These are phyloP conservation scores for Puccinia polysora DNA, from an alignment of 1,284 basidiomycete genomes.

Conservation along the genomic window DNA sequence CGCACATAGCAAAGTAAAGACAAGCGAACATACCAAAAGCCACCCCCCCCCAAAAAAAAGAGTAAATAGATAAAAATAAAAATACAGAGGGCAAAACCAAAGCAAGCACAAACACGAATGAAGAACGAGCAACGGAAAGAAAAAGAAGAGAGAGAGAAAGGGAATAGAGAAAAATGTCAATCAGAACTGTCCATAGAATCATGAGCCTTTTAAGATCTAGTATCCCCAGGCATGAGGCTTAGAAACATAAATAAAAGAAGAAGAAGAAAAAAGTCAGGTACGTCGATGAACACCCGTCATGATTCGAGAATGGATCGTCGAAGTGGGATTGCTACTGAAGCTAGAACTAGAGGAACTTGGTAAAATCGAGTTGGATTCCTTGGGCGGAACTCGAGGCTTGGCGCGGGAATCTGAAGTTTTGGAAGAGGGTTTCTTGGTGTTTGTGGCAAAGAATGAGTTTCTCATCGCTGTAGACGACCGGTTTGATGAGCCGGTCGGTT, in stretches of 20 bases:
- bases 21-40: neutral
- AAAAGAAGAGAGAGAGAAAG: neutral
- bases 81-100: too few relatives aligned
- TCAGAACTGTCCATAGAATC: neutral
- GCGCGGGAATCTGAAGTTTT: too few relatives aligned
- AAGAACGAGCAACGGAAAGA: neutral
- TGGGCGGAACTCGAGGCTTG: too few relatives aligned
- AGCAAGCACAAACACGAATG: too few relatives aligned
- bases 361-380: too few relatives aligned
- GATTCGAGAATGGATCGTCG: constrained; percentile 2
- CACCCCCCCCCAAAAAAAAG: neutral
- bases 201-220: neutral
- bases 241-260: neutral
- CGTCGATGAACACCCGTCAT: constrained; percentile 16
- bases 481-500: too few relatives aligned
- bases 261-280: neutral
- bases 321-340: too few relatives aligned
- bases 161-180: neutral
- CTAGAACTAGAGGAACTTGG: too few relatives aligned
- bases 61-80: neutral
- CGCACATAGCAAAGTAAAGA: neutral
- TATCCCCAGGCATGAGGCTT: too few relatives aligned
- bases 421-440: constrained; percentile 4
- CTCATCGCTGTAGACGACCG: neutral
- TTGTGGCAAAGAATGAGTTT: neutral